phyloP scores from a whole-genome alignment of 2,329 filamentous ascomycete species.

The Nannizzia gypsea region DNA sequence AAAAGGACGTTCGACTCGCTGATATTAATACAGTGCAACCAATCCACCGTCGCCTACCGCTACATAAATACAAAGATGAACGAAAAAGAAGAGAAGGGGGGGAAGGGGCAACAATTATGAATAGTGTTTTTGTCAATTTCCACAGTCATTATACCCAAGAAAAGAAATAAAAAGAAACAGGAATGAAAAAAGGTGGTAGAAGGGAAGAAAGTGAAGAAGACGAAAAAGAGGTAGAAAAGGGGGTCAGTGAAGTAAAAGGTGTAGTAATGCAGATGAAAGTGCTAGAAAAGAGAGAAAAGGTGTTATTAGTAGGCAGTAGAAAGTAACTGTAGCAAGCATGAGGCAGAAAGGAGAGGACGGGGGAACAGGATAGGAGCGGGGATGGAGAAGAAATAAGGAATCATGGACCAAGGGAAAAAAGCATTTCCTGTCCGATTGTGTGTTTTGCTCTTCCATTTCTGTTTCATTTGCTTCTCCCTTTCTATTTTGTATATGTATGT shows the following conservation, averaged over 20 bases:
- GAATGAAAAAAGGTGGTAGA: background rate
- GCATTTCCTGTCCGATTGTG: background rate
- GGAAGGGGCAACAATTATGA: background rate
- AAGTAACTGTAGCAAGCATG: background rate
- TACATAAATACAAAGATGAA: background rate
- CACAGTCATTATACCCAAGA: constrained; percentile 4
- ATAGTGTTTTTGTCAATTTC: background rate
- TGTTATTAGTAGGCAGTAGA: background rate
- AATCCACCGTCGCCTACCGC: background rate
- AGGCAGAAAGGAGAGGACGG: background rate
- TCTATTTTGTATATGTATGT: background rate
- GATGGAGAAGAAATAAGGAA: background rate
- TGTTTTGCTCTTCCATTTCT: background rate
- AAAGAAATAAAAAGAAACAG: constrained; percentile 1
- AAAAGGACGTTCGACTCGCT: background rate
- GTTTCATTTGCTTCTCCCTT: background rate
- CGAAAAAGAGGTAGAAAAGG: background rate
- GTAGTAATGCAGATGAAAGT: background rate
- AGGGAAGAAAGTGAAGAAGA: background rate
- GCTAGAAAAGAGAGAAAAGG: background rate
- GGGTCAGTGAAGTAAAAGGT: background rate
- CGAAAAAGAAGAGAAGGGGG: background rate
- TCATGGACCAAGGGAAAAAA: background rate
- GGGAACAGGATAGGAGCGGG: background rate
- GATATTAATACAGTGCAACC: background rate